Evolutionary conservation across 2,329 filamentous ascomycete species (phyloP), one percentile per base, ranked within the genome.

Genomic region (Arthrobotrys pseudoclavata): DNA sequence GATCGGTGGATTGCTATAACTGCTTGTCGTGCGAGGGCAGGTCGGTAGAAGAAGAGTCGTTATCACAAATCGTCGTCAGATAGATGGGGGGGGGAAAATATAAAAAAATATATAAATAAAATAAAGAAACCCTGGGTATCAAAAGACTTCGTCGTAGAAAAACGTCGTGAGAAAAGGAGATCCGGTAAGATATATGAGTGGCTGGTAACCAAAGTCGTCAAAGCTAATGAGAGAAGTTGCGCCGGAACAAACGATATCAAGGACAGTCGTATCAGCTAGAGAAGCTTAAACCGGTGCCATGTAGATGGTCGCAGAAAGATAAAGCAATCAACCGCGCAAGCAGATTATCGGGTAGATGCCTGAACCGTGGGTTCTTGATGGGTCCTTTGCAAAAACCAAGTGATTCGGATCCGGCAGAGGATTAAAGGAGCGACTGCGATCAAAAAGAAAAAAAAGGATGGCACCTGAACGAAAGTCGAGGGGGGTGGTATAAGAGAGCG

Each of bases 351-450:
- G 47, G 62, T 37, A 42, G 47, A 47, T 64, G 24, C 61, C 9
- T 50, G n/a, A 31, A n/a, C 40, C 47, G 20, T 34, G 37, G 37
- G 31, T 24, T n/a, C 24, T 29, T 52, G 48, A n/a, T n/a, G n/a
- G 61, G 20, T 47, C 20, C 18, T 18, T 42, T 42, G 57, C 55
- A 20, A 68, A 26, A 68, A 47, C 70, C 52, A 75, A 55, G 45
- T 37, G 52, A 61, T 50, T 60, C 26, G 40, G 40, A 70, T 67
- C 50, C 57, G 48, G 52, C 66, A 47, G 57, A 61, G 42, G 64
- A 57, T 40, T 69, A 76, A 76, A 60, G 62, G 72, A 76, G 55
- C 67, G 72, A 76, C 72, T 76, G 64, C 64, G 71, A 69, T 63
- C 55, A 48, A 55, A 71, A 70, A n/a, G n/a, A 45, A 37, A 37